These are phyloP conservation scores for Flueggea neowawraea DNA, from an alignment of 441 rosid species.

Conservation along the genomic window DNA sequence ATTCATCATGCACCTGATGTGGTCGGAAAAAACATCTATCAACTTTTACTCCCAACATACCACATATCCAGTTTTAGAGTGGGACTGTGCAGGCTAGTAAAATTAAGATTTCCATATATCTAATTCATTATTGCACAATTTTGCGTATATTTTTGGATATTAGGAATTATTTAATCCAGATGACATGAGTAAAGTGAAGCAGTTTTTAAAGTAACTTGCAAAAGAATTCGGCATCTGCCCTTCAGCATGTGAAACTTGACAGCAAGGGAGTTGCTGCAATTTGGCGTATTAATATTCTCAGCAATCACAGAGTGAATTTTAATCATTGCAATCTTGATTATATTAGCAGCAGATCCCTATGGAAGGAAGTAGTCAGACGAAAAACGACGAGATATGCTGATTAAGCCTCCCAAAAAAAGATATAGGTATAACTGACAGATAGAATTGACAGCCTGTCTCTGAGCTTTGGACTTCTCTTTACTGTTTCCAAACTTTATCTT, in stretches of 20 bases:
- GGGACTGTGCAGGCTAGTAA: no score
- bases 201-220: conserved; percentile 55
- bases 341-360: conserved; percentile 98
- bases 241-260: conserved; percentile 61
- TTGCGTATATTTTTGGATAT: no score
- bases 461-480: conserved; percentile 88
- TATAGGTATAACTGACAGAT: conserved; percentile 83
- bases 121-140: no score
- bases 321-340: conserved; percentile 96
- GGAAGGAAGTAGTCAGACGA: conserved; percentile 23
- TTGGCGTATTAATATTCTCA: conserved; percentile 37
- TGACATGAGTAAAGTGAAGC: background rate
- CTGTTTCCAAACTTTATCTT: conserved; percentile 86
- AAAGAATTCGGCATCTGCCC: conserved; percentile 75
- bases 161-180: no score
- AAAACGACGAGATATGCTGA: background rate
- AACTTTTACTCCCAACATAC: background rate
- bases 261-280: conserved; percentile 37
- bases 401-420: conserved; percentile 1
- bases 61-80: no score
- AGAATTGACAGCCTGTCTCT: conserved; percentile 98
- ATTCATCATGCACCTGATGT: conserved; percentile 88
- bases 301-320: conserved; percentile 55
- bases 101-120: no score
- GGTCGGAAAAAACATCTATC: conserved; percentile 6